Evolutionary conservation across 495 filamentous ascomycete genomes (phyloP).

Genomic region (Aspergillus haitiensis): DNA sequence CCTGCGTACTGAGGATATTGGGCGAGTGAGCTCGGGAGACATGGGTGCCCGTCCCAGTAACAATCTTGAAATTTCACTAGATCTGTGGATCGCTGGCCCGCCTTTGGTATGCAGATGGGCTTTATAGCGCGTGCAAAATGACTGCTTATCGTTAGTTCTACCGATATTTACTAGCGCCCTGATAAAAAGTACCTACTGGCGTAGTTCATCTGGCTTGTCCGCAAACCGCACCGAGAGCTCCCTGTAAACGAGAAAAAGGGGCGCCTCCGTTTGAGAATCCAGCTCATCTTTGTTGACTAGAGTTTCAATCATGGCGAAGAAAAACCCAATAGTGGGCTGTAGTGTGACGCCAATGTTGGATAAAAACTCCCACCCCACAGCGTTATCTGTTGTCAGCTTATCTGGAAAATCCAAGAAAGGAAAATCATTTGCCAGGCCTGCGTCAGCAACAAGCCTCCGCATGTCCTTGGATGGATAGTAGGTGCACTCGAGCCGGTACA

Average conservation of each 20-base stretch:
- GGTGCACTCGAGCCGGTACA: not conserved
- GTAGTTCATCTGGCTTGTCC: not conserved
- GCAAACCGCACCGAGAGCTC: not conserved
- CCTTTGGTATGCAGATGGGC: not conserved
- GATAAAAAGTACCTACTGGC: not conserved
- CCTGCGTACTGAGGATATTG: constrained; percentile 3
- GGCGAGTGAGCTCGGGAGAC: not conserved
- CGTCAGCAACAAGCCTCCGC: not conserved
- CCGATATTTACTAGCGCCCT: no score
- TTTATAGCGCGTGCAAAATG: not conserved
- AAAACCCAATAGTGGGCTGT: constrained; percentile 1
- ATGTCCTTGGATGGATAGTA: constrained; percentile 6
- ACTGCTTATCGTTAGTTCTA: not conserved
- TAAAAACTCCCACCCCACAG: constrained; percentile 1
- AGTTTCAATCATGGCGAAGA: not conserved
- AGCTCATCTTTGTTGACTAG: not conserved
- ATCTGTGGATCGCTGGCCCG: not conserved
- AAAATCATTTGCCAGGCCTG: not conserved
- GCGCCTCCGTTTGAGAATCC: not conserved
- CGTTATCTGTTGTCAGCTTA: not conserved
- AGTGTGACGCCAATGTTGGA: not conserved
- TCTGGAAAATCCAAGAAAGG: not conserved
- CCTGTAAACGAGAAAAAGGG: not conserved
- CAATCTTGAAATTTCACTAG: not conserved
- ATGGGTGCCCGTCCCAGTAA: constrained; percentile 3